Conservation (phyloP, 163 green algal species). For the Scenedesmus sp. region DNA sequence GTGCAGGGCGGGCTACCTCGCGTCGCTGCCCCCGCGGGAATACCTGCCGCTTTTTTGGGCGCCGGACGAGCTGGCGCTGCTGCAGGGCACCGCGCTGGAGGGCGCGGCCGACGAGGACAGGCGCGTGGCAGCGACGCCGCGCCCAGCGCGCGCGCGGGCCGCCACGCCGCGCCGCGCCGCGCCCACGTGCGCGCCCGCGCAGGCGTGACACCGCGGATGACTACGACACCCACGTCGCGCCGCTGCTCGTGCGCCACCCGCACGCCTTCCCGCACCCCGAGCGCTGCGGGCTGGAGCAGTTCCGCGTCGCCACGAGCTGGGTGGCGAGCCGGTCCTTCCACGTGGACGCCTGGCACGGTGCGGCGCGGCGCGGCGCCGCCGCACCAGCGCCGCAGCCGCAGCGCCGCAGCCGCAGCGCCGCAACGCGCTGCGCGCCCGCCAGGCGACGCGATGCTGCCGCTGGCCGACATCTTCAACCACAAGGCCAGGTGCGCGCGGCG, state of each 20-base stretch:
- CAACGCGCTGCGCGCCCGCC: conserved; percentile 26
- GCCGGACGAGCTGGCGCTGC: conserved; percentile 56
- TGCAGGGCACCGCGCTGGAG: conserved; percentile 74
- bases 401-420: no score
- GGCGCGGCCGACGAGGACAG: conserved; percentile 54
- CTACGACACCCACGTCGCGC: conserved; percentile 41
- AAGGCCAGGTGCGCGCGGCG: no score
- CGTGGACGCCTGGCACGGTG: conserved; percentile 81
- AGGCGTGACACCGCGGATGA: conserved; percentile 40
- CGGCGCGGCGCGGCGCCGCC: background rate
- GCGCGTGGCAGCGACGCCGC: conserved; percentile 48
- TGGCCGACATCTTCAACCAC: conserved; percentile 95
- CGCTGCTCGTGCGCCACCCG: conserved; percentile 23
- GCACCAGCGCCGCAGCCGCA: no score
- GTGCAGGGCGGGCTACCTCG: conserved; percentile 81
- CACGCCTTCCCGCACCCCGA: conserved; percentile 10
- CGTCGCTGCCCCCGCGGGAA: conserved; percentile 68
- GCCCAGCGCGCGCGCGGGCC: no score
- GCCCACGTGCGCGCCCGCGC: background rate
- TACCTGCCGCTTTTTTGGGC: conserved; percentile 88
- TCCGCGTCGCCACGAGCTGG: conserved; percentile 65
- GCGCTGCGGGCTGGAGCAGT: conserved; percentile 54
- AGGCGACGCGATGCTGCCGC: conserved; percentile 80
- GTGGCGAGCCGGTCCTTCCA: conserved; percentile 84
- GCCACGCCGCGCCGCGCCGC: no score